These are phyloP conservation scores for Rhodotorula mucilaginosa DNA, from an alignment of 1,284 basidiomycete species.

Conservation along the genomic window DNA sequence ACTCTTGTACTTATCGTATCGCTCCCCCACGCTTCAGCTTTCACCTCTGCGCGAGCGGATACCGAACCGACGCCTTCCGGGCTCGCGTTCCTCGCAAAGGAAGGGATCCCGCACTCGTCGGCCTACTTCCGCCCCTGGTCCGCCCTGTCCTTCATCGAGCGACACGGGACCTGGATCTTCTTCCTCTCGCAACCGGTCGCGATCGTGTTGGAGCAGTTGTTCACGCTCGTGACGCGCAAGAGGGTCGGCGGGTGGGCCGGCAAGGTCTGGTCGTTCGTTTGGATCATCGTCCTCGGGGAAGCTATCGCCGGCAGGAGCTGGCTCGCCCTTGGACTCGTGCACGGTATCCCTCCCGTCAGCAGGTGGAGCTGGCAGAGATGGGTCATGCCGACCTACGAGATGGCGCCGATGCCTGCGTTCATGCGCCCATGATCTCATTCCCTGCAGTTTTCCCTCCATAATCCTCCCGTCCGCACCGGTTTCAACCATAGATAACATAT, in stretches of 20 bases:
- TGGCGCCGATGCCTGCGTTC: constrained; percentile 21
- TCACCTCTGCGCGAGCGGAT: constrained; percentile 17
- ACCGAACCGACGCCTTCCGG: background rate
- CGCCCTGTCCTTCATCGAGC: constrained; percentile 19
- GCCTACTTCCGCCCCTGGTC: constrained; percentile 9
- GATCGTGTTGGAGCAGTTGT: constrained; percentile 14
- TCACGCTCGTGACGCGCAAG: background rate
- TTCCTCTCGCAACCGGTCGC: constrained; percentile 28
- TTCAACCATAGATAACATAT: no score
- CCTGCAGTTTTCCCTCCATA: no score
- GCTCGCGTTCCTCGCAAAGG: constrained; percentile 1
- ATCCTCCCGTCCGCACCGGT: no score
- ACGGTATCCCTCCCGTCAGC: constrained; percentile 24
- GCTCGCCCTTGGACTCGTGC: constrained; percentile 28
- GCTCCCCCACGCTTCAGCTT: constrained; percentile 4
- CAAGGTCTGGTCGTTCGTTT: constrained; percentile 14
- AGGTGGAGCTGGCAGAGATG: constrained; percentile 22
- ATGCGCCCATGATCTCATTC: constrained; percentile 2
- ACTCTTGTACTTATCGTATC: background rate
- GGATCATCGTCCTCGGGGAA: constrained; percentile 20
- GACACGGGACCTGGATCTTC: constrained; percentile 27
- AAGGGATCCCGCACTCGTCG: constrained; percentile 11
- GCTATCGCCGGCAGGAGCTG: constrained; percentile 26
- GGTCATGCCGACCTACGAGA: constrained; percentile 9
- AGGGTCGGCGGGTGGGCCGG: constrained; percentile 12